These are phyloP conservation scores for Penicillium sp. DNA, from an alignment of 2,329 filamentous ascomycete genomes.

Conservation along the genomic window DNA sequence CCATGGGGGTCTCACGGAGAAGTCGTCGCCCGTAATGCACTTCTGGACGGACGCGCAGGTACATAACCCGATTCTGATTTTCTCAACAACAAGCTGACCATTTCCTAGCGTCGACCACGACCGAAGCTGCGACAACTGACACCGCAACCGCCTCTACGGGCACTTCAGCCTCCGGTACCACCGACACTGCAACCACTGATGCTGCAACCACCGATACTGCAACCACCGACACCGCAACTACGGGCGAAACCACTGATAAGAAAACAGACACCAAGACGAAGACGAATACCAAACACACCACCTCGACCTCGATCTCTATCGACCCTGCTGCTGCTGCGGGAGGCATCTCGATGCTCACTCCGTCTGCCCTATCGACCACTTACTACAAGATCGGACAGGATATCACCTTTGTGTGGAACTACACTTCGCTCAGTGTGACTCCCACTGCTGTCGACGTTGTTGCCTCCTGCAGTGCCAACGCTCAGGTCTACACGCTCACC, in stretches of 20 bases:
- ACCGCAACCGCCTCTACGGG: conserved; percentile 9
- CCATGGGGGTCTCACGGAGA: conserved; percentile 21
- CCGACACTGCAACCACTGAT: background rate
- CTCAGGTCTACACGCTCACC: conserved; percentile 60
- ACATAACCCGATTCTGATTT: background rate
- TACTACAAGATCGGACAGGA: conserved; percentile 65
- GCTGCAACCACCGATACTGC: conserved; percentile 8
- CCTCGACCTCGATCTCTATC: conserved; percentile 44
- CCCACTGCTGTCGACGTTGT: conserved; percentile 61
- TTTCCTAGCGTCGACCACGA: conserved; percentile 14
- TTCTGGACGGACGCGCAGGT: conserved; percentile 29
- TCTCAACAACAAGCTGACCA: conserved; percentile 4
- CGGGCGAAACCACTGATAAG: conserved; percentile 16
- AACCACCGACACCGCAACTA: conserved; percentile 22
- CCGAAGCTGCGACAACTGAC: conserved; percentile 18
- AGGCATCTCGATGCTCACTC: conserved; percentile 62
- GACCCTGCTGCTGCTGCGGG: conserved; percentile 56
- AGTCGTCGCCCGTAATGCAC: conserved; percentile 19
- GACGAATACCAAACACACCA: conserved; percentile 27
- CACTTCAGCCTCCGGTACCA: conserved; percentile 15
- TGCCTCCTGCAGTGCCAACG: conserved; percentile 59
- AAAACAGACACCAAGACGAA: conserved; percentile 22
- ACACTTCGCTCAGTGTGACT: conserved; percentile 60
- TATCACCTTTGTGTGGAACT: conserved; percentile 67
- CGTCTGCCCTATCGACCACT: conserved; percentile 49